phyloP scores from a whole-genome alignment of 805 yeast species.

The Yarrowia hollandica region DNA sequence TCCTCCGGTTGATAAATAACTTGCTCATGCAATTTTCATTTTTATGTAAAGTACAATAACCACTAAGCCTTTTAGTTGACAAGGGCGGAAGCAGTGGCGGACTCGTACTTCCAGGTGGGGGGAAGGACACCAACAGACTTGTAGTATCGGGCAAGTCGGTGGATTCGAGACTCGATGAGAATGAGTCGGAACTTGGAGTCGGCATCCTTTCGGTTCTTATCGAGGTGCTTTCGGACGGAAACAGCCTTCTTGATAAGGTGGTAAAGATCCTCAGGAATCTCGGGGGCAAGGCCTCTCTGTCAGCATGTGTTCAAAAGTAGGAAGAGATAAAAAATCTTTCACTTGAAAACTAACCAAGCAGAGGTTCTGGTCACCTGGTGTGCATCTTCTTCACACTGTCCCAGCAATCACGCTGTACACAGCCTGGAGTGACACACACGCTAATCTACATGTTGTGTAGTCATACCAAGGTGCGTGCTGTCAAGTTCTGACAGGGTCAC shows the following conservation, averaged over 20 bases:
- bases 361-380: conserved; percentile 26
- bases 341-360: conserved; percentile 10
- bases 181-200: conserved; percentile 99
- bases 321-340: too few species aligned
- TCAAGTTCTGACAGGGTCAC: too few species aligned
- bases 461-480: too few species aligned
- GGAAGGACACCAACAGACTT: conserved; percentile 99
- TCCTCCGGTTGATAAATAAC: background rate
- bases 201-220: conserved; percentile 99
- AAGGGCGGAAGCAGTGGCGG: conserved; percentile 99
- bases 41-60: conserved; percentile 9
- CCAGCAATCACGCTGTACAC: background rate
- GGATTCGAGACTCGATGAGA: conserved; percentile 99
- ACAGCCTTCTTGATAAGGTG: conserved; percentile 99
- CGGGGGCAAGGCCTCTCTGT: conserved; percentile 81
- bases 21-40: conserved; percentile 13
- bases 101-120: conserved; percentile 99
- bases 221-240: conserved; percentile 99
- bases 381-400: too few species aligned
- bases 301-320: conserved; percentile 34
- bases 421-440: background rate
- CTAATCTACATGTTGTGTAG: conserved; percentile 13
- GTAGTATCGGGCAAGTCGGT: conserved; percentile 99
- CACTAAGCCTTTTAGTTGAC: conserved; percentile 67
- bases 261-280: conserved; percentile 99